Evolutionary conservation across 2,329 filamentous ascomycete genomes (phyloP).

Genomic region (Botrytis aclada): DNA sequence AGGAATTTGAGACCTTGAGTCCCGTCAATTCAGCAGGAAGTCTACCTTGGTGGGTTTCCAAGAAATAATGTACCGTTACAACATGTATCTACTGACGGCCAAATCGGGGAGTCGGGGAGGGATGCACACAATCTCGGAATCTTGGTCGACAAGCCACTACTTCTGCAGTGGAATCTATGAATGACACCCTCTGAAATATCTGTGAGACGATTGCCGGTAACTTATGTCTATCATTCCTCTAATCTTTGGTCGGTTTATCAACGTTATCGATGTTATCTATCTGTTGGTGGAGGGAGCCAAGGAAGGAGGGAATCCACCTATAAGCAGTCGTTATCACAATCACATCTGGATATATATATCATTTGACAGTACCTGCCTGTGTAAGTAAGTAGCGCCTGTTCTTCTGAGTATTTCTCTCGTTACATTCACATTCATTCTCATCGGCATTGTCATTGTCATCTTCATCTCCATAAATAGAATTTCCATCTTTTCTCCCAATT

Average conservation of each 20-base stretch:
- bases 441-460: neutral
- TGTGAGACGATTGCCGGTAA: neutral
- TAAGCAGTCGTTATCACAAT: slow-evolving; percentile 1
- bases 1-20: neutral
- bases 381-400: neutral
- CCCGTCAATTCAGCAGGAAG: neutral
- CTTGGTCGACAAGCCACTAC: neutral
- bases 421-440: neutral
- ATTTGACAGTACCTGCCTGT: neutral
- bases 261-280: neutral
- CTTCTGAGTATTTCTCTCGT: neutral
- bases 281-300: neutral
- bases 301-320: neutral
- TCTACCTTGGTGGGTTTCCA: neutral
- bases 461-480: neutral
- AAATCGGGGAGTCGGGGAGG: neutral
- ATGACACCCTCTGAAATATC: neutral
- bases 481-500: neutral
- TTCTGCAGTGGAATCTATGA: neutral
- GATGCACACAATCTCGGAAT: neutral
- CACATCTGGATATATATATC: neutral
- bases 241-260: neutral
- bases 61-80: neutral
- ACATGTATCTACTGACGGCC: neutral
- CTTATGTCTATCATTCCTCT: neutral